These are phyloP conservation scores for Penicillium ochrochloron DNA, from an alignment of 495 filamentous ascomycete species.

Conservation along the genomic window DNA sequence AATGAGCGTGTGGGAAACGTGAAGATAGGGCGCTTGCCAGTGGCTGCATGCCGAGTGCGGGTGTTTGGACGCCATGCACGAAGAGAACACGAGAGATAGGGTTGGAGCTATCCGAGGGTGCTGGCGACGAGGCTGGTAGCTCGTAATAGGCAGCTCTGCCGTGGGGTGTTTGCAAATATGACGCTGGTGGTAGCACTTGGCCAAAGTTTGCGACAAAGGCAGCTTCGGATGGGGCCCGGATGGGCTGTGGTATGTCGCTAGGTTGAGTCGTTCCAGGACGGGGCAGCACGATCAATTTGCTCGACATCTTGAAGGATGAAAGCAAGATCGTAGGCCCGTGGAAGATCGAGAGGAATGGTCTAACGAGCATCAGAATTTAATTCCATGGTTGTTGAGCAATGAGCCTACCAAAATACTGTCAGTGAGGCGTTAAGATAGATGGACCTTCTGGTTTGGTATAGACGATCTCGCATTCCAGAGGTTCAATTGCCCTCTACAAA, in stretches of 20 bases:
- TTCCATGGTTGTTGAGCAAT: not conserved
- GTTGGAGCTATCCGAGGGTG: constrained; percentile 3
- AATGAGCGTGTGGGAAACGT: constrained; percentile 37
- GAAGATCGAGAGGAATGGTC: not conserved
- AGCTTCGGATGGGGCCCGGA: constrained; percentile 42
- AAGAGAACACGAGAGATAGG: constrained; percentile 33
- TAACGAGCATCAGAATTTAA: not conserved
- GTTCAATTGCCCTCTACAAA: not conserved
- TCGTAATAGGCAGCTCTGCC: constrained; percentile 46
- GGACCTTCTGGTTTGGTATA: not conserved
- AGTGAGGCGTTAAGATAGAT: not conserved
- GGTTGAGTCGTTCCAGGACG: constrained; percentile 30
- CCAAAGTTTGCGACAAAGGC: constrained; percentile 43
- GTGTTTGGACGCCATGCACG: constrained; percentile 44
- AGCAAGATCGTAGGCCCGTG: not conserved
- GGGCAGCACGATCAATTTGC: constrained; percentile 33
- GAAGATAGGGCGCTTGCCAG: constrained; percentile 34
- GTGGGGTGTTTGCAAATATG: constrained; percentile 35
- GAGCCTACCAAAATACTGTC: not conserved
- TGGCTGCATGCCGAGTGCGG: constrained; percentile 42
- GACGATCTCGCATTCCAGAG: not conserved
- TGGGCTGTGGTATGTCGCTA: constrained; percentile 18
- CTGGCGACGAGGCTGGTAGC: constrained; percentile 22
- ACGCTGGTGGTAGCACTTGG: constrained; percentile 39
- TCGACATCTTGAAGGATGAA: constrained; percentile 24